These are phyloP conservation scores for Cryptosporidium tyzzeri DNA, from an alignment of 169 alveolate genomes.

Conservation along the genomic window DNA sequence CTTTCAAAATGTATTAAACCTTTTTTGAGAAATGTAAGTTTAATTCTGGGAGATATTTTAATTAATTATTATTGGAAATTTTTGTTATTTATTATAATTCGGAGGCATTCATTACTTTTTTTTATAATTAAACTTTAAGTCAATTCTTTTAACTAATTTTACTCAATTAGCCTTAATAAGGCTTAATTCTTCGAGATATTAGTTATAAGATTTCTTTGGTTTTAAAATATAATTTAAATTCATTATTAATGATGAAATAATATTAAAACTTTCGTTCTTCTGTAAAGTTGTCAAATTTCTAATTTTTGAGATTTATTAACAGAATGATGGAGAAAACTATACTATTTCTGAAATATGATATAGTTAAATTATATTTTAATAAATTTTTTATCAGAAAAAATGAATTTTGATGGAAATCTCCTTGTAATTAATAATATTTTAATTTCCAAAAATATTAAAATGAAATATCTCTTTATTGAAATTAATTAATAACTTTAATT, in stretches of 20 bases:
- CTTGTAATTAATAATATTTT: not conserved
- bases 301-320: not conserved
- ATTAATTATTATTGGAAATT: not conserved
- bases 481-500: constrained; percentile 7
- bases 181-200: too few relatives aligned
- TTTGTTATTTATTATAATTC: not conserved
- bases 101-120: not conserved
- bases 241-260: constrained; percentile 29
- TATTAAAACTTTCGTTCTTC: constrained; percentile 74
- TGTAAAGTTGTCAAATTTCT: constrained; percentile 26
- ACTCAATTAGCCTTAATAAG: too few relatives aligned
- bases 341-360: constrained; percentile 20
- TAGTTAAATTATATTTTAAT: not conserved
- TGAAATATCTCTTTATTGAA: not conserved
- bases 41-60: not conserved
- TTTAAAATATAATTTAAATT: not conserved
- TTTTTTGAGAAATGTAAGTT: constrained; percentile 73
- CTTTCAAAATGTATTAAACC: constrained; percentile 68
- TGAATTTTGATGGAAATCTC: not conserved
- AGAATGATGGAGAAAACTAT: constrained; percentile 60
- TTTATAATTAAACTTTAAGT: too few relatives aligned
- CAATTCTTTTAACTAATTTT: too few relatives aligned
- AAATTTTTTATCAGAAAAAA: not conserved
- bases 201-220: not conserved
- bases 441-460: not conserved